Percentiles rank a stretch among this genome's conserved stretches.
These are phyloP conservation scores for Wallacemonas sp. DNA, from an alignment of 208 protist genomes.

Conservation along the genomic window DNA sequence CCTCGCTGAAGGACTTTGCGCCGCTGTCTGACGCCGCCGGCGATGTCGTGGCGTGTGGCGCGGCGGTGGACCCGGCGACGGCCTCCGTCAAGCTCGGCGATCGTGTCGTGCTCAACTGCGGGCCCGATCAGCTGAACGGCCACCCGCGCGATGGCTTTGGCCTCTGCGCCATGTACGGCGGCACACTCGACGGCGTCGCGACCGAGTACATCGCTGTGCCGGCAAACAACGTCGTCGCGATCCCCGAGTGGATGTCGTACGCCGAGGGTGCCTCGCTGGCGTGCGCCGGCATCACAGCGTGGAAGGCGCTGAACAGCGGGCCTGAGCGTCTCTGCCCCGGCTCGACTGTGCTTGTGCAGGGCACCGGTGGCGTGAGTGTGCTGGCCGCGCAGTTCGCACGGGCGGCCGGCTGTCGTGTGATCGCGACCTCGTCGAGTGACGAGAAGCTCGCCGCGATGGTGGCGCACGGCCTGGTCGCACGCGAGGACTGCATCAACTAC, in stretches of 20 bases:
- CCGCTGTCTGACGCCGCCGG: conserved; percentile 29
- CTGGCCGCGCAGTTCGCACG: conserved; percentile 35
- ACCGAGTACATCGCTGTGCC: conserved; percentile 28
- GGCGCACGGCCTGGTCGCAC: conserved; percentile 20
- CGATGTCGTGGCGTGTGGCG: conserved; percentile 21
- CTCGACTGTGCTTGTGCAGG: conserved; percentile 33
- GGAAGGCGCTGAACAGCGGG: conserved; percentile 31
- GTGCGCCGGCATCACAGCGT: conserved; percentile 32
- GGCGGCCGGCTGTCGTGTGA: conserved; percentile 29
- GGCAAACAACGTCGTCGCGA: conserved; percentile 17
- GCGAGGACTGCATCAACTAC: conserved; percentile 35
- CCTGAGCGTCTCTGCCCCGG: conserved; percentile 26
- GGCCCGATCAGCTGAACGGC: conserved; percentile 14
- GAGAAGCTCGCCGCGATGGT: conserved; percentile 28
- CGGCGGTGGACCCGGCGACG: background rate
- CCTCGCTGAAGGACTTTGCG: conserved; percentile 22
- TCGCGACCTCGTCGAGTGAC: conserved; percentile 28
- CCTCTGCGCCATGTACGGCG: conserved; percentile 24
- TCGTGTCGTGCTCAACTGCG: conserved; percentile 29
- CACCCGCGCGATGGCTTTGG: conserved; percentile 28
- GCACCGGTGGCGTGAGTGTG: conserved; percentile 35
- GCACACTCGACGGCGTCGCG: conserved; percentile 25
- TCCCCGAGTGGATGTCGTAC: conserved; percentile 29
- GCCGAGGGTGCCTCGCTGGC: conserved; percentile 29
- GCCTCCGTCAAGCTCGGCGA: conserved; percentile 25